Evolutionary conservation across 75 land plant genomes (phyloP).

Genomic region (Selaginella tamariscina): DNA sequence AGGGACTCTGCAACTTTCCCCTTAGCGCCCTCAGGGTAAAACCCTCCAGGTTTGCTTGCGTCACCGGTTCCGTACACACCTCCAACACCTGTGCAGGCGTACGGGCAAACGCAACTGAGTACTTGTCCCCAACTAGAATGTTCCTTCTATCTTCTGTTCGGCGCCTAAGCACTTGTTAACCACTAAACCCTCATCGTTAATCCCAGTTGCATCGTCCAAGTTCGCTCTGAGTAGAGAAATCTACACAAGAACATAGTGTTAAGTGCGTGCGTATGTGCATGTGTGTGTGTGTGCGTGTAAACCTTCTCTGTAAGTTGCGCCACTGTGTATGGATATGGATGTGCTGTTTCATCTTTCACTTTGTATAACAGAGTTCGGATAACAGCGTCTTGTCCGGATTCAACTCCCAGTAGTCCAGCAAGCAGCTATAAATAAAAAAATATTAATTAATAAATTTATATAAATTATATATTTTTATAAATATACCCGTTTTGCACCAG

Average conservation of each 20-base stretch:
- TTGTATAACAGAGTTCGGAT: constrained; percentile 39
- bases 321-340: constrained; percentile 42
- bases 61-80: constrained; percentile 41
- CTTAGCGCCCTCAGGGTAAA: constrained; percentile 55
- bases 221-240: constrained; percentile 29
- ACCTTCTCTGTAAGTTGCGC: constrained; percentile 46
- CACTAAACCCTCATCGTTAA: constrained; percentile 48
- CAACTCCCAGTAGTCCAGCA: constrained; percentile 49
- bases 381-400: constrained; percentile 69
- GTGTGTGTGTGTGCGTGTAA: no score
- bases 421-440: constrained; percentile 22
- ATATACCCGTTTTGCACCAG: constrained; percentile 35
- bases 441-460: background rate
- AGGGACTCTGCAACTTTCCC: constrained; percentile 37
- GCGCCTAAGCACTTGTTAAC: constrained; percentile 40
- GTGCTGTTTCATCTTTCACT: constrained; percentile 20
- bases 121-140: constrained; percentile 36
- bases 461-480: background rate
- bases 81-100: constrained; percentile 38
- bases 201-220: constrained; percentile 28
- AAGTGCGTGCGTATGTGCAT: no score
- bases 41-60: constrained; percentile 48
- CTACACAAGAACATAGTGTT: no score
- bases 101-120: constrained; percentile 36
- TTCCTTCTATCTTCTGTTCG: constrained; percentile 35